phyloP scores from a whole-genome alignment of 768 basidiomycete genomes.

The Termitomyces eurrhizus region DNA sequence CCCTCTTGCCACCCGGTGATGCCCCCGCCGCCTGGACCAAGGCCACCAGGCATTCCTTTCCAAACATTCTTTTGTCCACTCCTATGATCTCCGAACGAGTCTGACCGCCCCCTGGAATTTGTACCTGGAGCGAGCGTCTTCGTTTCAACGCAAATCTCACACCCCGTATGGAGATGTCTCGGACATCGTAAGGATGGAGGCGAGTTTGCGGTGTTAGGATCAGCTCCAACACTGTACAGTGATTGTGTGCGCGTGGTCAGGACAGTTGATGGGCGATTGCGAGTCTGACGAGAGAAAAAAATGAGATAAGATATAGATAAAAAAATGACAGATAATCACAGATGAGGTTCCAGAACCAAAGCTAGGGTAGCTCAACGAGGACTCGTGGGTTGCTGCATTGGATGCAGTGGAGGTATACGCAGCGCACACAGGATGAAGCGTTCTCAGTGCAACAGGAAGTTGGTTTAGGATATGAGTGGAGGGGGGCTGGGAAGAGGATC shows the following conservation, averaged over 20 bases:
- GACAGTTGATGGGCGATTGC: conserved; percentile 16
- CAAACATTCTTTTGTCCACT: conserved; percentile 21
- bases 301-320: conserved; percentile 4
- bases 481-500: conserved; percentile 21
- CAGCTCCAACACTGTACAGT: conserved; percentile 59
- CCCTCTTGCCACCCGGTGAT: conserved; percentile 76
- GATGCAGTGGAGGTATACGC: not conserved
- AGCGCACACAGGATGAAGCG: conserved; percentile 21
- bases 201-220: conserved; percentile 58
- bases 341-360: conserved; percentile 6
- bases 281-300: conserved; percentile 7
- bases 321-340: conserved; percentile 9
- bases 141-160: conserved; percentile 74
- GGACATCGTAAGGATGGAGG: conserved; percentile 65
- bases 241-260: conserved; percentile 39
- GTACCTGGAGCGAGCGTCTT: conserved; percentile 31
- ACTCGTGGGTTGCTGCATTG: conserved; percentile 17
- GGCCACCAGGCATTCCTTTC: conserved; percentile 30
- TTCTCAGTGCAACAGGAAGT: conserved; percentile 22
- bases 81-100: conserved; percentile 16
- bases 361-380: conserved; percentile 16
- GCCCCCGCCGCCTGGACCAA: conserved; percentile 40
- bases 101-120: conserved; percentile 22
- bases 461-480: conserved; percentile 16
- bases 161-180: conserved; percentile 67